Evolutionary conservation across 192 early-diverging fungal genomes (phyloP), one percentile per base, ranked within the genome.

Genomic region (Phlyctochytrium arcticum): DNA sequence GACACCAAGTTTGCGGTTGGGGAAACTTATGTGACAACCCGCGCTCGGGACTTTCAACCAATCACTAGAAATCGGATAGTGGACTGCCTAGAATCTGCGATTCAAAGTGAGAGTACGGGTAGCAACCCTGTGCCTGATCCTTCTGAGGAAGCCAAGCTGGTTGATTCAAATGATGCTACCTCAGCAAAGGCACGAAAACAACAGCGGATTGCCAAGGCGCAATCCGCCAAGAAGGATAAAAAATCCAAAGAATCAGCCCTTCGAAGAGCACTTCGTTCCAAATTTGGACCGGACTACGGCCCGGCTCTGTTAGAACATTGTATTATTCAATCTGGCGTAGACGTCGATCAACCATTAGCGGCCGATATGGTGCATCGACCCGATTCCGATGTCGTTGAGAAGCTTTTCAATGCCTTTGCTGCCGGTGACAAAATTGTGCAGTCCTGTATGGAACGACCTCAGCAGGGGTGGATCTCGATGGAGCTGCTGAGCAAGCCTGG

Each of bases 261-360:
- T 27, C 46, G 62, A 49, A 72, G 53, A 54, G 36, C 76, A n/a
- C 44, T 74, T 19, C 60, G 65, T 35, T 60, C 71, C 35, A 60
- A 60, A 48, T 67, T 84, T 30, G 65, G 68, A 6, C 32, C 46
- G 8, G 53, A 60, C 35, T 98, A 96, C 61, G 96, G 96, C 0
- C 92, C 93, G 10, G 82, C 92, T 8, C 80, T 98, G 36, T 78
- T 89, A 5, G 96, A 98, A 65, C 92, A 94, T 68, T 84, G 85
- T 7, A 79, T 96, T 29, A 29, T 87, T 26, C 71, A 68, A 8
- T 86, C 89, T 6, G 80, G 81, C 3, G 65, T 96, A 29, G 75
- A 85, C 44, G 84, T 88, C 1, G 79, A 83, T n/a, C n/a, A n/a
- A n/a, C n/a, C n/a, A n/a, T n/a, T n/a, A n/a, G n/a, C n/a, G n/a